phyloP scores from a whole-genome alignment of 805 yeast species.

The Candida koratica region DNA sequence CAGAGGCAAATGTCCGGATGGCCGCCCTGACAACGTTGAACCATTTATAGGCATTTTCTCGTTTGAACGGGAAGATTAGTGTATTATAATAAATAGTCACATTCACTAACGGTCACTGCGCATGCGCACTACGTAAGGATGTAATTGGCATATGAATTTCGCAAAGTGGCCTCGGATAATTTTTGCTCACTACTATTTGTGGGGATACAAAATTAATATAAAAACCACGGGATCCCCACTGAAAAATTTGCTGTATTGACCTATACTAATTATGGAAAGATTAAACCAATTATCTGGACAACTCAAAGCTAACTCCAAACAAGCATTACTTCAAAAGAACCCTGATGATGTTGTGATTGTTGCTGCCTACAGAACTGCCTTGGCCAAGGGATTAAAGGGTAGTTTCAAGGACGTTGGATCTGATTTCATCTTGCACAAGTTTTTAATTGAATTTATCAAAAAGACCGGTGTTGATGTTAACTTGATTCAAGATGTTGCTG shows the following conservation, averaged over 20 bases:
- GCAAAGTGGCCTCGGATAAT: conserved; percentile 11
- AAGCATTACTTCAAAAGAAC: conserved; percentile 49
- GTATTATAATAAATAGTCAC: conserved; percentile 1
- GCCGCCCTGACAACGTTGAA: conserved; percentile 48
- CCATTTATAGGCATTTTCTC: conserved; percentile 55
- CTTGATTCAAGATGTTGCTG: conserved; percentile 76
- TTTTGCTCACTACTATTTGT: conserved; percentile 4
- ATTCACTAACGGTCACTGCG: too few relatives aligned
- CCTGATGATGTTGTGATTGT: conserved; percentile 90
- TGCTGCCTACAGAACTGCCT: conserved; percentile 86
- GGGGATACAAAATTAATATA: conserved; percentile 7
- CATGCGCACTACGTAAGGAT: too few relatives aligned
- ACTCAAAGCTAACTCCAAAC: conserved; percentile 39
- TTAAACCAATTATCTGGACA: conserved; percentile 45
- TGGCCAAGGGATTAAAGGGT: conserved; percentile 85
- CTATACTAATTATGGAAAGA: conserved; percentile 35
- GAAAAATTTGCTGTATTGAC: conserved; percentile 1
- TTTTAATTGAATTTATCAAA: conserved; percentile 59
- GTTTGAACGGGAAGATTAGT: conserved; percentile 41
- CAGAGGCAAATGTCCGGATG: conserved; percentile 50
- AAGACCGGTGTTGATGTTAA: conserved; percentile 45
- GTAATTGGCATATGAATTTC: not conserved
- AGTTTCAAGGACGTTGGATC: conserved; percentile 76
- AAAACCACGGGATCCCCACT: conserved; percentile 2
- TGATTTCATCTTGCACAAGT: conserved; percentile 68